Evolutionary conservation across 2,329 filamentous ascomycete genomes (phyloP), one percentile per base, ranked within the genome.

Genomic region (Gremmenia infestans): DNA sequence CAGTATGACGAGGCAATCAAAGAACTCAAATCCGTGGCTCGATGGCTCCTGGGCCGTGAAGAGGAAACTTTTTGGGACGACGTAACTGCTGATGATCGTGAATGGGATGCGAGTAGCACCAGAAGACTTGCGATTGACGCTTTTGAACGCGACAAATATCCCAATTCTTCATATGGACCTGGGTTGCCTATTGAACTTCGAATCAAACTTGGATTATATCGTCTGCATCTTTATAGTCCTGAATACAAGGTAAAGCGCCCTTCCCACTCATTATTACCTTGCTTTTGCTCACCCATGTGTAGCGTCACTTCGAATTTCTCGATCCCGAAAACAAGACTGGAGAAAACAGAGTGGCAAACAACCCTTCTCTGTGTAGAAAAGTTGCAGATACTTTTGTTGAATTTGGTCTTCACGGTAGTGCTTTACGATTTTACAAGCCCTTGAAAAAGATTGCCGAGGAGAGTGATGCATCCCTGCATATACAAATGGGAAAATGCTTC

Each of bases 161-260:
- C 79, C 1, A 67, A 73, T 4, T 75, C 78, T 5, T 74, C 79
- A 0, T 96, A 96, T 69, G 91, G 90, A 0, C 71, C 79, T 40
- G 83, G 85, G 1, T 75, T 97, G 40, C 93, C 92, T 0, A 71
- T 92, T 5, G 91, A 97, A 63, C 76, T 99, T 43, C 85, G 93
- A 19, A 82, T 90, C 32, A 94, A 93, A 68, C 75, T 99, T 60
- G 93, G 89, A 3, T 75, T 93, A 4, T 93, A 91, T 68, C 85
- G 94, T n/a, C 73, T 96, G 37, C 85, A 83, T 54, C 76, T 90
- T 57, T 32, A 48, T 23, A 84, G 83, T 0, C 75, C 86, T 25
- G 74, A 82, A 22, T 74, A 82, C 14, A 93, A 97, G 73, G 87
- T 89, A 76, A 74, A 32, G 28, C 28, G 28, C 28, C 9, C 80